A percentile compares a stretch with the other conserved stretches of the same genome.
Conservation (phyloP, 345 rosid species). For the Arabidopsis suecica region DNA sequence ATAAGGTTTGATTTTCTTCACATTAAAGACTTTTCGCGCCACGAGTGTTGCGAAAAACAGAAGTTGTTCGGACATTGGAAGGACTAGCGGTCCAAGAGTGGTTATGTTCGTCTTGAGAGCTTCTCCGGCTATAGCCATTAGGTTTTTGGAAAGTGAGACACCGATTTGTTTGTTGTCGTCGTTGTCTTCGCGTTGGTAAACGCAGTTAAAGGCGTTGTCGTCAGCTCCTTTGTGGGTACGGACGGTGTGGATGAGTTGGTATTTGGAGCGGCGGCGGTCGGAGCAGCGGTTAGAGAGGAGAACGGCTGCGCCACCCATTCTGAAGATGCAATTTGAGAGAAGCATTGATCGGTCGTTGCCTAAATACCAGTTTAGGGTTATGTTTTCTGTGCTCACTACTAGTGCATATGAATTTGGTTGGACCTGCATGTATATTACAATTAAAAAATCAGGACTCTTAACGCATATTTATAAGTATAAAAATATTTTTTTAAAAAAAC, state of each 20-base stretch:
- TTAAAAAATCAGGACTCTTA: background rate
- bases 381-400: conserved; percentile 65
- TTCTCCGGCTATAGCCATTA: conserved; percentile 67
- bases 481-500: background rate
- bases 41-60: conserved; percentile 53
- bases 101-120: conserved; percentile 67
- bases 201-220: conserved; percentile 55
- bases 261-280: conserved; percentile 54
- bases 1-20: conserved; percentile 62
- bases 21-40: conserved; percentile 53
- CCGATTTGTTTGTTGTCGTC: conserved; percentile 42
- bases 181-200: conserved; percentile 59
- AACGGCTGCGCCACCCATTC: conserved; percentile 63
- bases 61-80: conserved; percentile 70
- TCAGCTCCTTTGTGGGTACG: conserved; percentile 73
- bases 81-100: conserved; percentile 66
- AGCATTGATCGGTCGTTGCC: conserved; percentile 70
- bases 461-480: background rate
- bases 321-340: conserved; percentile 61
- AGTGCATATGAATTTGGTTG: conserved; percentile 63
- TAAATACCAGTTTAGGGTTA: conserved; percentile 54
- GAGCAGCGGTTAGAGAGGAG: conserved; percentile 58
- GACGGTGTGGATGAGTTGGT: conserved; percentile 62
- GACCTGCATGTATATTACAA: conserved; percentile 42
- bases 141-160: conserved; percentile 60